Conservation (phyloP, 2,329 filamentous ascomycete genomes). For the Aspergillus luchuensis region DNA sequence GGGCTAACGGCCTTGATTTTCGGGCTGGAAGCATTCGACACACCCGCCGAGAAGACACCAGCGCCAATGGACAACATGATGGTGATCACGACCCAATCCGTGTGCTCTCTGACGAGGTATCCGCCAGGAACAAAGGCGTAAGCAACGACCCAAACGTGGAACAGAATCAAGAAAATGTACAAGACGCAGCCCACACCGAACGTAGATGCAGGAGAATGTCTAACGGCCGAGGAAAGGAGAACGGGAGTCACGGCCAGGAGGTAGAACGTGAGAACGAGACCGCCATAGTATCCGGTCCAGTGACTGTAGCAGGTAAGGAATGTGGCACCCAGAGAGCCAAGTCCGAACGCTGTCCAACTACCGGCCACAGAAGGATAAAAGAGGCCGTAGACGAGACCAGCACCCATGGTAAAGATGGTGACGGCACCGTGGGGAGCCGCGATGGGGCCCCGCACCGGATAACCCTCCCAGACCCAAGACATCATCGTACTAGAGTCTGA, state of each 20-base stretch:
- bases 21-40: constrained; percentile 55
- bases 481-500: constrained; percentile 99
- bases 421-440: constrained; percentile 86
- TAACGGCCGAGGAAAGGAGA: constrained; percentile 73
- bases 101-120: constrained; percentile 87
- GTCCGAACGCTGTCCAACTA: constrained; percentile 76
- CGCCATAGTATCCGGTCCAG: constrained; percentile 91
- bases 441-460: constrained; percentile 83
- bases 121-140: constrained; percentile 98
- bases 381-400: constrained; percentile 74
- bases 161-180: constrained; percentile 93
- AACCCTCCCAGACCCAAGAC: constrained; percentile 96
- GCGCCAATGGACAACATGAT: constrained; percentile 83
- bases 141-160: constrained; percentile 97
- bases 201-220: constrained; percentile 72
- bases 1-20: constrained; percentile 42
- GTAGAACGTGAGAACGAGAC: constrained; percentile 72
- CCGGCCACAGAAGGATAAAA: constrained; percentile 69
- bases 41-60: constrained; percentile 72
- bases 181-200: constrained; percentile 88
- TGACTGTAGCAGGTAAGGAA: constrained; percentile 74
- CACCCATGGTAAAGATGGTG: constrained; percentile 84
- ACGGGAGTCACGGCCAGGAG: constrained; percentile 77
- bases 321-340: constrained; percentile 77
- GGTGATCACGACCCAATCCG: constrained; percentile 89